Percentiles rank a stretch among this genome's conserved stretches.
Conservation (phyloP, 257 asterid genomes). For the Knoxia roxburghii region DNA sequence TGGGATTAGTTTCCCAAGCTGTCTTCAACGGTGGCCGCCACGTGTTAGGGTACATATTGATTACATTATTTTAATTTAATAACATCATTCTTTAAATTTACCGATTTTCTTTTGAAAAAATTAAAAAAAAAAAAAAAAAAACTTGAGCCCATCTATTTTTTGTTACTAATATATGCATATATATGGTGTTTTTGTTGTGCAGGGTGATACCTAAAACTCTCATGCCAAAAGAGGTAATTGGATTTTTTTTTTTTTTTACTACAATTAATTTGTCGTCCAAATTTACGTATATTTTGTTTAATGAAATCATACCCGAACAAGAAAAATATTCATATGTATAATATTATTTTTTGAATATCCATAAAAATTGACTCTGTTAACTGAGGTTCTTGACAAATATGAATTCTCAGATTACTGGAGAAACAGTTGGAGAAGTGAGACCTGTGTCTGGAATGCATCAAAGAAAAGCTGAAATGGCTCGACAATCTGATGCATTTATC, state of each 20-base stretch:
- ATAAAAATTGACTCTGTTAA: neutral
- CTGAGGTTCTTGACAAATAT: neutral
- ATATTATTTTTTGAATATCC: too few species aligned
- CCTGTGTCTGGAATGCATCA: slow-evolving; percentile 93
- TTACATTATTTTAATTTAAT: neutral
- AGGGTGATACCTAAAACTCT: slow-evolving; percentile 84
- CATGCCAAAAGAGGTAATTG: slow-evolving; percentile 94
- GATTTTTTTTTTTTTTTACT: slow-evolving; percentile 6
- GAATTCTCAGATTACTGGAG: slow-evolving; percentile 75
- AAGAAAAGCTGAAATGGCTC: slow-evolving; percentile 95
- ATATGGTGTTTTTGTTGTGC: slow-evolving; percentile 15
- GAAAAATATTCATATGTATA: too few species aligned
- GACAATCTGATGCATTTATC: slow-evolving; percentile 88
- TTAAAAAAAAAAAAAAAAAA: too few species aligned
- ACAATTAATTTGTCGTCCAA: slow-evolving; percentile 2
- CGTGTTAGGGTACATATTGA: slow-evolving; percentile 63
- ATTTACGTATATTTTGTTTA: slow-evolving; percentile 2
- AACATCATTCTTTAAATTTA: neutral
- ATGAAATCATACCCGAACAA: too few species aligned
- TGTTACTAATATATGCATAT: neutral
- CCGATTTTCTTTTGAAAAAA: too few species aligned
- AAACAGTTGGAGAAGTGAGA: slow-evolving; percentile 84
- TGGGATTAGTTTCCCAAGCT: slow-evolving; percentile 73
- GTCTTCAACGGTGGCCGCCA: slow-evolving; percentile 86
- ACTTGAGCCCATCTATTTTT: too few species aligned